Percentiles rank a stretch among this genome's conserved stretches.
phyloP scores from a whole-genome alignment of 176 grass and related monocot genomes.

The Saccharum spontaneum region DNA sequence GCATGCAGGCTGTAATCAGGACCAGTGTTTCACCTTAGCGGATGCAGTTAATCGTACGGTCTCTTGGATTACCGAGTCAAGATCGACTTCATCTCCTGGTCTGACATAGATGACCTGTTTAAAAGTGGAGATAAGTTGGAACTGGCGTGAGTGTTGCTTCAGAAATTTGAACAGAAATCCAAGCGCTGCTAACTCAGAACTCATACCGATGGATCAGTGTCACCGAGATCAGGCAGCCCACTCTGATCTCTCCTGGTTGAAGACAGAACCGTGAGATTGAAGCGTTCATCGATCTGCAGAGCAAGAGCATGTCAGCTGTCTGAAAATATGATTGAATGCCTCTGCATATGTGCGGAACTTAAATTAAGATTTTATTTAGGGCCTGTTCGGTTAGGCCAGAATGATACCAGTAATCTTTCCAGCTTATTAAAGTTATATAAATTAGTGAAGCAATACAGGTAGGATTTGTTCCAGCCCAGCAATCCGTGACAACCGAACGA shows the following conservation, averaged over 20 bases:
- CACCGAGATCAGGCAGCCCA: conserved; percentile 63
- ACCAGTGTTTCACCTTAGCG: conserved; percentile 45
- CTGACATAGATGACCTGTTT: conserved; percentile 79
- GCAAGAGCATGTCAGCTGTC: background rate
- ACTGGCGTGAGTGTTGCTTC: background rate
- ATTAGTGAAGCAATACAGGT: no score
- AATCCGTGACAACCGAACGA: no score
- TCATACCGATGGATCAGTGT: conserved; percentile 65
- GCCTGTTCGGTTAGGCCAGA: no score
- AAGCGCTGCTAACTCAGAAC: background rate
- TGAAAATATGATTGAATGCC: background rate
- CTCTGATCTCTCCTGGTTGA: conserved; percentile 57
- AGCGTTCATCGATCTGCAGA: conserved; percentile 70
- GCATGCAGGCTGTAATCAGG: background rate
- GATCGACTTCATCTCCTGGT: conserved; percentile 66
- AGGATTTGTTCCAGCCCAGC: no score
- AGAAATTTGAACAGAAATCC: background rate
- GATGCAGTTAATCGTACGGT: conserved; percentile 63
- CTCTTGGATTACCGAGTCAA: conserved; percentile 78
- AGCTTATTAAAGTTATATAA: no score
- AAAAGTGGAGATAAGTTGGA: background rate
- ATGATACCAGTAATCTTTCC: no score
- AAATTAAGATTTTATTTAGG: background rate
- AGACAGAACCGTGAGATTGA: conserved; percentile 71
- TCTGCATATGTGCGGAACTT: background rate